Evolutionary conservation across 225 moss, liverwort and hornwort species (phyloP).

Genomic region (Pseudoscleropodium purum): DNA sequence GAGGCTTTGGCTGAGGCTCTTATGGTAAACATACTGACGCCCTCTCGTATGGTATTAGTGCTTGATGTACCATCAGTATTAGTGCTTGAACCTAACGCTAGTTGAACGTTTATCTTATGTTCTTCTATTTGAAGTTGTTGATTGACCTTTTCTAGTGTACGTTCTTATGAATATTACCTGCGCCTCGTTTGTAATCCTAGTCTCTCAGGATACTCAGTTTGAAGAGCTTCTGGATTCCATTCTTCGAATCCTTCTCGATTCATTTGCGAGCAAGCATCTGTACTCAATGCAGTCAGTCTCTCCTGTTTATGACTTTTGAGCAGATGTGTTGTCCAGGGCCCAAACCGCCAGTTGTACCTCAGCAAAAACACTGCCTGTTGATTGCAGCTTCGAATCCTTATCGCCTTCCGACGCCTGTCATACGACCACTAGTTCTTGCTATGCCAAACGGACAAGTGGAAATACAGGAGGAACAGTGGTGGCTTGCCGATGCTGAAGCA

Average conservation of each 20-base stretch:
- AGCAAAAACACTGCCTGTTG: slow-evolving; percentile 80
- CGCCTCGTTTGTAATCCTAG: background rate
- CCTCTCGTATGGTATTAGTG: background rate
- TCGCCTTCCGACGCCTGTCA: slow-evolving; percentile 58
- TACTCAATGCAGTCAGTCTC: background rate
- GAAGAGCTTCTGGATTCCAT: background rate
- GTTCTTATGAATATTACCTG: background rate
- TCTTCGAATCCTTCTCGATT: background rate
- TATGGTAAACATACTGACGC: slow-evolving; percentile 35
- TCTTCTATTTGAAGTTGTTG: background rate
- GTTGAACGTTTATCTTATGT: background rate
- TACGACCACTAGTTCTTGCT: slow-evolving; percentile 49
- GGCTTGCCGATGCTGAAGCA: slow-evolving; percentile 87
- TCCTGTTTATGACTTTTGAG: slow-evolving; percentile 14
- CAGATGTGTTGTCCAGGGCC: slow-evolving; percentile 98
- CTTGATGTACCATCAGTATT: background rate
- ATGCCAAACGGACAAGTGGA: slow-evolving; percentile 40
- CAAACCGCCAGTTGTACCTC: slow-evolving; percentile 41
- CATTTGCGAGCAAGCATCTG: background rate
- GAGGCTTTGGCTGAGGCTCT: slow-evolving; percentile 91
- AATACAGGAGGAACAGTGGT: slow-evolving; percentile 65
- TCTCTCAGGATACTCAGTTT: background rate
- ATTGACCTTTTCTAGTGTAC: background rate
- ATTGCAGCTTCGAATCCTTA: slow-evolving; percentile 82
- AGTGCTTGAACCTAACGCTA: background rate